Evolutionary conservation across 2,329 filamentous ascomycete species (phyloP), one percentile per base, ranked within the genome.

Genomic region (Biscogniauxia mediterranea): DNA sequence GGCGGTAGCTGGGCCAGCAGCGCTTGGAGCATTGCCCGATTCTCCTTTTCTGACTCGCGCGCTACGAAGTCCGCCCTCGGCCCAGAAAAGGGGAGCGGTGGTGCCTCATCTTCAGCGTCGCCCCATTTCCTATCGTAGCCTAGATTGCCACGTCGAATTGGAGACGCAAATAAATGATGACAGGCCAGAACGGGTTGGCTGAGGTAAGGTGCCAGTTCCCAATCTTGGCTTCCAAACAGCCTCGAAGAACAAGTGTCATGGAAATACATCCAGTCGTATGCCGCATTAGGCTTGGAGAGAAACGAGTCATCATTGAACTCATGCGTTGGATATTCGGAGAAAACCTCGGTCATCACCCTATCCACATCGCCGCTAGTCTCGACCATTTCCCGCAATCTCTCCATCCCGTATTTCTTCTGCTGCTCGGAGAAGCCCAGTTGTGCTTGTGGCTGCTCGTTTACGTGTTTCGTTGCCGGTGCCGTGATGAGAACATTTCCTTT

Each of bases 241-340:
- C 89, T 87, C 0, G 89, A 88, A 23, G 92, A 92, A 64, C 96
- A 88, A 0, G 82, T 80, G 70, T 98, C 95, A 75, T 97, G 91
- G 76, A 99, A 98, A 74, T 96, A 83, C 59, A 99, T 85, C 95
- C 95, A 99, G 71, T 97, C 94, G 75, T 97, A 96, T 0, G 92
- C 92, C 74, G 64, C 60, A 28, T 73, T 66, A 2, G 96, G 96
- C 73, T 99, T 99, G 38, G 89, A 91, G 32, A 99, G 86, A 68
- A 92, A 89, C 0, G 89, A 90, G 75, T 99, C 95, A 74, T 99
- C 95, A 78, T 97, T 96, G 76, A 90, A 99, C 20, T 93, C 88
- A 68, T 93, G 91, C 51, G 86, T 87, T 0, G 94, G 93, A 74
- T 97, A 99, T 66, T 90, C 85, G 21, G 90, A 82, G 71, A 97